These are phyloP conservation scores for Cutaneotrichosporon sp. DNA, from an alignment of 1,284 basidiomycete genomes.

Conservation along the genomic window DNA sequence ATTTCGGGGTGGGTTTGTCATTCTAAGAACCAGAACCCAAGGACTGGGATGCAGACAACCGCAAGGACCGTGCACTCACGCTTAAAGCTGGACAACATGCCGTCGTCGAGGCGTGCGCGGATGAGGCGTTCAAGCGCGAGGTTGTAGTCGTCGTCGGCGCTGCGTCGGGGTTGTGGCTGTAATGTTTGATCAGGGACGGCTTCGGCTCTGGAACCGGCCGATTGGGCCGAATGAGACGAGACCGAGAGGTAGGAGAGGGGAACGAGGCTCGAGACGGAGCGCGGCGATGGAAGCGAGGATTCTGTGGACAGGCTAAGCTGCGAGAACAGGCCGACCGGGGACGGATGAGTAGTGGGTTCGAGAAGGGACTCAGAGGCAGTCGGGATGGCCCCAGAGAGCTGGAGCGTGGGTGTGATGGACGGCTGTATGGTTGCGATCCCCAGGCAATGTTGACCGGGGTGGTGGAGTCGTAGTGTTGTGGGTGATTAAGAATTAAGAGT, in stretches of 20 bases:
- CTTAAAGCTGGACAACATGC: slow-evolving; percentile 51
- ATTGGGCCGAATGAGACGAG: neutral
- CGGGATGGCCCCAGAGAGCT: neutral
- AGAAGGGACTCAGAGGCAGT: neutral
- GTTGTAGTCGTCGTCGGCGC: slow-evolving; percentile 28
- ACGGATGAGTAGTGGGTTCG: neutral
- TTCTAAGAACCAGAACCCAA: neutral
- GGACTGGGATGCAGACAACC: neutral
- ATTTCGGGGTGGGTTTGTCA: neutral
- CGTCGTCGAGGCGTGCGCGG: slow-evolving; percentile 37
- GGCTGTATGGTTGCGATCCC: slow-evolving; percentile 17
- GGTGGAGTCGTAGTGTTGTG: neutral
- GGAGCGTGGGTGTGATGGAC: neutral
- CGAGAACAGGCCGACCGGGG: neutral
- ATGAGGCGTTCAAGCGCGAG: slow-evolving; percentile 35
- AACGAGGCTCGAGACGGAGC: slow-evolving; percentile 13
- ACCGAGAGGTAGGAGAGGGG: slow-evolving; percentile 7
- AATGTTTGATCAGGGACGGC: neutral
- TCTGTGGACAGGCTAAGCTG: slow-evolving; percentile 8
- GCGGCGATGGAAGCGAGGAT: slow-evolving; percentile 2
- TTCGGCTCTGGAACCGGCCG: neutral
- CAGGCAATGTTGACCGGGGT: neutral
- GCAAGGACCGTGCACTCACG: slow-evolving; percentile 36
- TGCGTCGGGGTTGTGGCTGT: neutral
- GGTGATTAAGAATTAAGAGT: neutral